Base-by-base conservation (phyloP, 345 rosid species). In the Gossypium turneri region DNA sequence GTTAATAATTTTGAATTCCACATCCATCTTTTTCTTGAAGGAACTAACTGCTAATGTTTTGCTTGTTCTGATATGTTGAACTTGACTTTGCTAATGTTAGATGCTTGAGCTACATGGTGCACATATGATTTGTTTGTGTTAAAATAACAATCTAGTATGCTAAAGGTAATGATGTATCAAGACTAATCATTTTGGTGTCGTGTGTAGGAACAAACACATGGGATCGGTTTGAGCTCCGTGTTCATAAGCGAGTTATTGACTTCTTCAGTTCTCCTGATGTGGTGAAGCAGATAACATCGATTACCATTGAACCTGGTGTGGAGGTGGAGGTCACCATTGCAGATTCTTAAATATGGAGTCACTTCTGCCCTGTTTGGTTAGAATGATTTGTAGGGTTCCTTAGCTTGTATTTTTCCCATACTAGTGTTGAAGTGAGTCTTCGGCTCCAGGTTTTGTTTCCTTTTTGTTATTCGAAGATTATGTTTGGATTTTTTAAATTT, bases 301-400 rank as follows among this genome's bases (percentile, higher is more conserved):
- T 88, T 44, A 86, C 92, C 43, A 90, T 90, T 66, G 92, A 90
- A 78, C 90, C 90, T 70, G 92, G 94, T 77, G 94, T 90, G 19
- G 90, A 88, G 81, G 94, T 88, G 17, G 94, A 90, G 74, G 92
- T 90, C 62, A 90, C 92, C 8, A 90, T 90, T 72, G 90, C 94
- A 0, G 92, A 86, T 56, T 85, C 85, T 22, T 81, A 57, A 78
- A 78, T 74, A 51, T 17, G 5, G 19, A 4, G 17, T 12, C 41
- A 13, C 75, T 52, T 43, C 41, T 19, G 19, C 53, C 60, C 29
- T 45, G 17, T 16, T 7, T 61, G 70, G 7, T 53, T 12, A 34
- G n/a, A 29, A 52, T n/a, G 12, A 25, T 65, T 70, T 72, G 58
- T 69, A 73, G 70, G 81, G 66, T 11, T 72, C 48, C 48, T 68